Base-by-base conservation (phyloP, 75 land plant genomes). In the Pinus albicaulis region DNA sequence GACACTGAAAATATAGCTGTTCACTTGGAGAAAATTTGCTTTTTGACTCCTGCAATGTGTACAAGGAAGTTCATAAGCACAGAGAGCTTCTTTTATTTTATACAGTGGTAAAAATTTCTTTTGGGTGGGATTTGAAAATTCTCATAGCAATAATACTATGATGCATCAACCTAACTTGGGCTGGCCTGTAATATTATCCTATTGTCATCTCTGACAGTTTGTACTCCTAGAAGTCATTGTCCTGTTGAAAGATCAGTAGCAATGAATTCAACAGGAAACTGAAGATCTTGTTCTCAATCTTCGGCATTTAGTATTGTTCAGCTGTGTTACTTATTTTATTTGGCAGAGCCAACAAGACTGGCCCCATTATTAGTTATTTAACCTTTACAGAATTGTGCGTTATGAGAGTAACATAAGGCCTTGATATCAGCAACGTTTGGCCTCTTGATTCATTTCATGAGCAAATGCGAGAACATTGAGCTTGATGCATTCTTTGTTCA, bases 1-100 rank as follows among this genome's bases (percentile, higher is more conserved):
- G 70, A 41, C 70, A 66, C n/a, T 66, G 65, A 65, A 6, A 31
- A 41, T 66, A 38, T 66, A 19, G 44, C 34, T 31, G 34, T 66
- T 36, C 48, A 20, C 41, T 41, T 66, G 5, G 10, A 66, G 16
- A 66, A 36, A 36, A 66, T 7, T 17, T 0, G 17, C n/a, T 2
- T 34, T 38, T 38, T 66, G 48, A 38, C 7, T 34, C 70, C 70
- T 66, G 48, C 44, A 6, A 36, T 36, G 38, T 6, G 22, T 36
- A n/a, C 17, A 66, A 66, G 34, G 44, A 7, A 34, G 70, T 66
- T 66, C 19, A 19, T 5, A 66, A 20, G 70, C 70, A 66, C 15
- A 20, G 3, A 66, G 44, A 66, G 70, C 70, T 66, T 31, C 69
- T 38, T 38, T 14, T 66, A 36, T 36, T 66, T 41, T 17, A 34